These are phyloP conservation scores for Stephania cephalantha DNA, from an alignment of 164 flowering plant species.

Conservation along the genomic window DNA sequence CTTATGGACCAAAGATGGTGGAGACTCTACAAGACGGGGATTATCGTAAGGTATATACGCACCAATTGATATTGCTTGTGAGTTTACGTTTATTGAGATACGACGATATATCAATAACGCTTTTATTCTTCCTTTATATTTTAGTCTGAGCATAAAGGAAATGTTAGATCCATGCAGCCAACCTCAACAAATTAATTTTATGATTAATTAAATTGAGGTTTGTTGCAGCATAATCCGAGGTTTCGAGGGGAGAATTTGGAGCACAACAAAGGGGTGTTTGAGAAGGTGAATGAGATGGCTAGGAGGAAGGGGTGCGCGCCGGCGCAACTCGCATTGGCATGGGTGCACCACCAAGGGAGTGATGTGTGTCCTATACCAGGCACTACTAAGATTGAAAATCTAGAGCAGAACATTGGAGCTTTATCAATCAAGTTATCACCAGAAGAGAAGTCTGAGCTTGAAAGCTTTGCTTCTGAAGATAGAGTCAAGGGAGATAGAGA, in stretches of 20 bases:
- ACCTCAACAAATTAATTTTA: background rate
- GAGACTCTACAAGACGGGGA: constrained; percentile 10
- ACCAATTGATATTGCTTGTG: no score
- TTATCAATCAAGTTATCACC: constrained; percentile 26
- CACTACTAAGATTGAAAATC: constrained; percentile 36
- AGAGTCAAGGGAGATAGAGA: constrained; percentile 33
- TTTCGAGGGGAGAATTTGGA: constrained; percentile 32
- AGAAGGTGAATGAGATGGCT: constrained; percentile 28
- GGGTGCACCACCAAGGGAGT: constrained; percentile 35
- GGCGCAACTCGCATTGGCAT: constrained; percentile 35
- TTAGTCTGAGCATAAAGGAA: no score
- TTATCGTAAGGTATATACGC: constrained; percentile 12
- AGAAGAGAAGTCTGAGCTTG: constrained; percentile 39
- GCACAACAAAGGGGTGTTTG: constrained; percentile 29
- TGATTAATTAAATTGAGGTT: background rate
- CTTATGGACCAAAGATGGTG: constrained; percentile 17
- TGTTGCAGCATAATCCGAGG: constrained; percentile 21
- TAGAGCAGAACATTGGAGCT: constrained; percentile 40
- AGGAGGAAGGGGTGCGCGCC: constrained; percentile 31
- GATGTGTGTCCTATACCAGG: constrained; percentile 39
- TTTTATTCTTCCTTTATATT: background rate
- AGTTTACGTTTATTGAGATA: background rate
- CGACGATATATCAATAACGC: no score
- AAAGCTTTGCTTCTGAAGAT: constrained; percentile 29
- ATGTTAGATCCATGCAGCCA: no score